Conservation (phyloP, 192 early-diverging fungal genomes). For the Linnemannia elongata region DNA sequence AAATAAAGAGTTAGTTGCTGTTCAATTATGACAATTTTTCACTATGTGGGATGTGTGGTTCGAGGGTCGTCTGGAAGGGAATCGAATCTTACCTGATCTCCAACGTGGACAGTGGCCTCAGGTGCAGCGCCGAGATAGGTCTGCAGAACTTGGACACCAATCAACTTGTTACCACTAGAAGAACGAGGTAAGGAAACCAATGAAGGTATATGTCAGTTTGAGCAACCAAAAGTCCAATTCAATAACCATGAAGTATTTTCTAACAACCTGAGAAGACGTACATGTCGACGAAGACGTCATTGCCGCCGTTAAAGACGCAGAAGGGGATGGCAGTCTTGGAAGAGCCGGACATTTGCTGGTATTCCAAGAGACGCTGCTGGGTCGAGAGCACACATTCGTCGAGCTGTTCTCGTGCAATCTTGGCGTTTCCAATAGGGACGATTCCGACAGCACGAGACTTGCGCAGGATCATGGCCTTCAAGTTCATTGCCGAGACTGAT, state of each 20-base stretch:
- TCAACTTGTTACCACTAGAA: conserved; percentile 89
- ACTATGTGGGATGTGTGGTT: too few species aligned
- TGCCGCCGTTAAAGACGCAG: conserved; percentile 94
- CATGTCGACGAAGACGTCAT: conserved; percentile 94
- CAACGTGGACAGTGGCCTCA: conserved; percentile 83
- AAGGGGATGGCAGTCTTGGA: conserved; percentile 79
- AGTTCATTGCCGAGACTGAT: conserved; percentile 74
- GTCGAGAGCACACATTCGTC: conserved; percentile 89
- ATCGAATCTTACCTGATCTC: conserved; percentile 74
- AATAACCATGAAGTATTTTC: background rate
- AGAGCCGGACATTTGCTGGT: conserved; percentile 66
- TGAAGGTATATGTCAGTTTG: background rate
- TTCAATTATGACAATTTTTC: background rate
- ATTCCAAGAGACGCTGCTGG: conserved; percentile 73
- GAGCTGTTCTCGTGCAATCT: conserved; percentile 84
- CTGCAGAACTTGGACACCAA: conserved; percentile 89
- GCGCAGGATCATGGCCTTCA: conserved; percentile 76
- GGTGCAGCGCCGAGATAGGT: conserved; percentile 70
- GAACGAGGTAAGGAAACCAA: background rate
- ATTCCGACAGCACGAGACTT: conserved; percentile 87
- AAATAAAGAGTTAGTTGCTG: background rate
- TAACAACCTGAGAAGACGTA: conserved; percentile 23
- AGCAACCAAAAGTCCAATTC: background rate
- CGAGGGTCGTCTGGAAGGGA: background rate
- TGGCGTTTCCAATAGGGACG: conserved; percentile 63